Conservation (phyloP, 306 rosid genomes). For the Canavalia ensiformis region DNA sequence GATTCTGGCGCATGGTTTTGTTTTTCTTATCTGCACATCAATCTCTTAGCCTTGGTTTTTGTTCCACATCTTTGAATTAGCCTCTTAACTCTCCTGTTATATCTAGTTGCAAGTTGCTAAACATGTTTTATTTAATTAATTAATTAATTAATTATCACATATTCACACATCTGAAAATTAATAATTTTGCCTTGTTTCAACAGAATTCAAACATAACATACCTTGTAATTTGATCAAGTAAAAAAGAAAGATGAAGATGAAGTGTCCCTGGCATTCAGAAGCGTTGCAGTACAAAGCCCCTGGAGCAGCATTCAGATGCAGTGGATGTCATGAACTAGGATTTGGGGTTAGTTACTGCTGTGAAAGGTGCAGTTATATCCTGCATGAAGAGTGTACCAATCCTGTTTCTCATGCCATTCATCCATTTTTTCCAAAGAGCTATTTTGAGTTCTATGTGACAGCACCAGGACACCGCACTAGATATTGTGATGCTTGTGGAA, state of each 20-base stretch:
- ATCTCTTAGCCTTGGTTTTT: no score
- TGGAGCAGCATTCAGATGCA: slow-evolving; percentile 52
- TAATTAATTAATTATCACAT: background rate
- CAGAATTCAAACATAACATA: background rate
- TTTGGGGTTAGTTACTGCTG: slow-evolving; percentile 54
- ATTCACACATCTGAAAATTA: background rate
- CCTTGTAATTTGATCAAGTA: no score
- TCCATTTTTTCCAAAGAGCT: slow-evolving; percentile 32
- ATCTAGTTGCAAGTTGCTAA: no score
- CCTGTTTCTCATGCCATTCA: slow-evolving; percentile 23
- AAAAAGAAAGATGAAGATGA: background rate
- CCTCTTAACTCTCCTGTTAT: no score
- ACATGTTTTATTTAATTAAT: no score
- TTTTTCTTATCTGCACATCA: no score
- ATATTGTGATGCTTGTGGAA: slow-evolving; percentile 62
- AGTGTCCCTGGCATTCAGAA: slow-evolving; percentile 53
- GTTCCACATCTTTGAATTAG: no score
- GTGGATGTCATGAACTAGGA: slow-evolving; percentile 60
- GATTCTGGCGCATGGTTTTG: no score
- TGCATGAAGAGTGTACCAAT: slow-evolving; percentile 56
- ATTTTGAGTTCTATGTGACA: slow-evolving; percentile 38
- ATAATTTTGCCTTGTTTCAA: slow-evolving; percentile 8
- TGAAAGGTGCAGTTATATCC: slow-evolving; percentile 47
- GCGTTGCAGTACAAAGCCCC: slow-evolving; percentile 26
- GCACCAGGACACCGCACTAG: background rate